A percentile compares a stretch with the other conserved stretches of the same genome.
Evolutionary conservation across 805 yeast genomes (phyloP).

Genomic region (Ogataea saltuana): DNA sequence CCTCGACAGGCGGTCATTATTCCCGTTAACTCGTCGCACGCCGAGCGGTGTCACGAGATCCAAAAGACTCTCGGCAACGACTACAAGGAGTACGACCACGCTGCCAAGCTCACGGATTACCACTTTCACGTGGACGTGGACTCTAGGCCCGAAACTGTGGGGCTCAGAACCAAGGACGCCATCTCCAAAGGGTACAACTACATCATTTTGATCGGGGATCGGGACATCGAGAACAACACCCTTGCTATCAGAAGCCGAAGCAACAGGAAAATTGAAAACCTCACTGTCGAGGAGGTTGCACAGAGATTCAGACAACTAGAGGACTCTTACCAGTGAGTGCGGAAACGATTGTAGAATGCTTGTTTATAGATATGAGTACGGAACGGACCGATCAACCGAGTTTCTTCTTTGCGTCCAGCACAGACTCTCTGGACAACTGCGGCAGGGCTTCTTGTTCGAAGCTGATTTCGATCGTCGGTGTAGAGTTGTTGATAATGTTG

Average conservation of each 20-base stretch:
- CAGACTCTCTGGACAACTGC: constrained; percentile 15
- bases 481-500: constrained; percentile 23
- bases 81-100: constrained; percentile 34
- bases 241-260: constrained; percentile 65
- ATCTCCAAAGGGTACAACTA: constrained; percentile 72
- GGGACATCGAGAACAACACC: constrained; percentile 61
- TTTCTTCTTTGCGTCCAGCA: constrained; percentile 22
- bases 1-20: constrained; percentile 87
- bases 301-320: constrained; percentile 57
- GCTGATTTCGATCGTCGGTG: constrained; percentile 26
- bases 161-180: constrained; percentile 79
- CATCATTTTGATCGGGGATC: constrained; percentile 84
- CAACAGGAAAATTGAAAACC: constrained; percentile 44
- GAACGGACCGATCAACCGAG: constrained; percentile 5
- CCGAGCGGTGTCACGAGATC: constrained; percentile 52
- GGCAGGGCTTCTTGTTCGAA: constrained; percentile 29
- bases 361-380: neutral
- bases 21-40: constrained; percentile 71
- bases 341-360: constrained; percentile 1
- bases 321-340: constrained; percentile 43
- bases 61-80: constrained; percentile 51
- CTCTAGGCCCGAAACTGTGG: constrained; percentile 72
- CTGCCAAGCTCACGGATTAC: constrained; percentile 58
- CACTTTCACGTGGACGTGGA: constrained; percentile 78
- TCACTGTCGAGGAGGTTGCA: constrained; percentile 53